Conservation (phyloP, 495 filamentous ascomycete genomes). For the Lentithecium fluviatile region DNA sequence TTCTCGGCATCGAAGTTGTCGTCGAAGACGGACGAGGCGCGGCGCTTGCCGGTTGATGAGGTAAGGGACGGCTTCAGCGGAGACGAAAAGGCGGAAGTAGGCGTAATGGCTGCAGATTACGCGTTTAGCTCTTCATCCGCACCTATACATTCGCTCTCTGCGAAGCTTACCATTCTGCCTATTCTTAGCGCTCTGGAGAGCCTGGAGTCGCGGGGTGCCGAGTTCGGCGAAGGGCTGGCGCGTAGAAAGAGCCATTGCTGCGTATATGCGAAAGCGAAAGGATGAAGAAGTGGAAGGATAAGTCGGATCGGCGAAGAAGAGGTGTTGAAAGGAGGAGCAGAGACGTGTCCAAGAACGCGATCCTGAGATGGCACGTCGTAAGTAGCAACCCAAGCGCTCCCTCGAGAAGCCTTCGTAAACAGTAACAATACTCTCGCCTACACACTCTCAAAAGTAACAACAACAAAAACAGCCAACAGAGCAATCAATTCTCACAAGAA, state of each 20-base stretch:
- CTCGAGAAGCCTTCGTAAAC: no score
- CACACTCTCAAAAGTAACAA: no score
- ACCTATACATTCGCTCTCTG: background rate
- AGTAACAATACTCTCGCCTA: no score
- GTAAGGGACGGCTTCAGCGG: constrained; percentile 33
- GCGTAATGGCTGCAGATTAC: constrained; percentile 18
- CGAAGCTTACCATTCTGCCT: constrained; percentile 54
- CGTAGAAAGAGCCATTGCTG: constrained; percentile 39
- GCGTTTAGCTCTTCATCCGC: constrained; percentile 20
- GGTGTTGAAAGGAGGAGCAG: background rate
- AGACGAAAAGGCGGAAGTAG: constrained; percentile 21
- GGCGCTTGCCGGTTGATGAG: constrained; percentile 45
- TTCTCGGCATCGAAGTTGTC: constrained; percentile 70
- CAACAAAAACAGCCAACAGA: no score
- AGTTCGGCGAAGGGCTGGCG: constrained; percentile 46
- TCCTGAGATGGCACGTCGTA: no score
- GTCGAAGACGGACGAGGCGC: constrained; percentile 44
- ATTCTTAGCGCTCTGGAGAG: constrained; percentile 55
- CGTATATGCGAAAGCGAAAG: background rate
- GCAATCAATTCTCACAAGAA: no score
- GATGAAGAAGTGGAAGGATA: constrained; percentile 1
- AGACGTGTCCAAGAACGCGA: background rate
- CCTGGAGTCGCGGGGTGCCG: constrained; percentile 45
- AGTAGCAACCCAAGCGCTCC: no score
- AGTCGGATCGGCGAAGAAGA: constrained; percentile 8